Conservation (phyloP, 1,284 basidiomycete species). For the Microbotryum saponariae region DNA sequence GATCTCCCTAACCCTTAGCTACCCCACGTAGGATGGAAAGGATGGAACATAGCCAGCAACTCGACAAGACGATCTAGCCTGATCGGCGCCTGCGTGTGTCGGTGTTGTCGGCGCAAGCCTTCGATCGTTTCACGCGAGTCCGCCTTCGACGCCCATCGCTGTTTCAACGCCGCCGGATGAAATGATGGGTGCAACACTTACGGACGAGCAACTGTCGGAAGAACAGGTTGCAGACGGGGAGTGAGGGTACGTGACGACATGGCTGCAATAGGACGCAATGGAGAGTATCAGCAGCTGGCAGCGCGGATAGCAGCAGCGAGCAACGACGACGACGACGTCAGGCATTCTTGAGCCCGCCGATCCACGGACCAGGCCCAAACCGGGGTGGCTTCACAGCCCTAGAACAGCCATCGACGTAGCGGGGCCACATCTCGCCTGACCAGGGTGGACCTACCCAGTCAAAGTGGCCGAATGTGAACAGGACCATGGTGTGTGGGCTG, state of each 20-base stretch:
- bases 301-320: neutral
- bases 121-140: too few relatives aligned
- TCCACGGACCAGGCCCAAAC: neutral
- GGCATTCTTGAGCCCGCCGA: neutral
- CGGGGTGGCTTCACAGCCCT: neutral
- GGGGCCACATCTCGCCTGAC: neutral
- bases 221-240: conserved; percentile 46
- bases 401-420: neutral
- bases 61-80: too few relatives aligned
- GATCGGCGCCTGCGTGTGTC: too few relatives aligned
- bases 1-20: too few relatives aligned
- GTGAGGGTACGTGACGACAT: conserved; percentile 34
- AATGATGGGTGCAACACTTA: neutral
- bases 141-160: neutral
- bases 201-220: conserved; percentile 41
- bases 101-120: too few relatives aligned
- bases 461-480: conserved; percentile 25
- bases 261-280: conserved; percentile 11
- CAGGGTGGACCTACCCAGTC: conserved; percentile 16
- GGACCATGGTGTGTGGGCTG: conserved; percentile 12
- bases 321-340: neutral
- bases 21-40: too few relatives aligned
- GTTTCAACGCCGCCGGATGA: neutral
- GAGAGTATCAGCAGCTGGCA: neutral
- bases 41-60: too few relatives aligned